Evolutionary conservation across 169 alveolate genomes (phyloP), one percentile per base, ranked within the genome.

Genomic region (Cryptosporidium felis): DNA sequence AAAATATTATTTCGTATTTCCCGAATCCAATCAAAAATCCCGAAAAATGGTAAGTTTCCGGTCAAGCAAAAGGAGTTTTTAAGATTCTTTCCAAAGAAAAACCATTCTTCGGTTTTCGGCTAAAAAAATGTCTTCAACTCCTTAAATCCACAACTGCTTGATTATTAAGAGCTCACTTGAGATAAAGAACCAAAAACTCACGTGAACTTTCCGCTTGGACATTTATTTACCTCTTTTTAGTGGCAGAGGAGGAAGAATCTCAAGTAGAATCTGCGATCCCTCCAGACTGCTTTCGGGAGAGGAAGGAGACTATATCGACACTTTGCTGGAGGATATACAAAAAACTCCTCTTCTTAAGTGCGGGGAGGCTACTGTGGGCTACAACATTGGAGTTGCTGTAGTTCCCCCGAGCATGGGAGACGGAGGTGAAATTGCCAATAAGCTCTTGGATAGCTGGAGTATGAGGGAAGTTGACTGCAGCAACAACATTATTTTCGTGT

Each of bases 11-110:
- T n/a, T 65, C 81, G 28, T 45, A 49, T 65, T 65, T 65, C 32
- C 81, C 81, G 6, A 65, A 32, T 44, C 81, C 81, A 65, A 6
- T 65, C 12, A 30, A 65, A 8, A 65, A 65, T 16, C 81, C 81
- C 9, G 81, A 65, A 26, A 65, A 65, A 46, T 65, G 81, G 81
- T 65, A 65, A 65, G 81, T 65, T 23, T n/a, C n/a, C n/a, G n/a
- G n/a, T n/a, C n/a, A n/a, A n/a, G n/a, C n/a, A n/a, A n/a, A n/a
- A n/a, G n/a, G n/a, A n/a, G n/a, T n/a, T n/a, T n/a, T n/a, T n/a
- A n/a, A n/a, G n/a, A n/a, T n/a, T n/a, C n/a, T n/a, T n/a, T n/a
- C n/a, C n/a, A n/a, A n/a, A n/a, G n/a, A n/a, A n/a, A n/a, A n/a
- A n/a, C n/a, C n/a, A n/a, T n/a, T n/a, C n/a, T n/a, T n/a, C n/a